Evolutionary conservation across 768 basidiomycete species (phyloP).

Genomic region (Boletellus ananiceps): DNA sequence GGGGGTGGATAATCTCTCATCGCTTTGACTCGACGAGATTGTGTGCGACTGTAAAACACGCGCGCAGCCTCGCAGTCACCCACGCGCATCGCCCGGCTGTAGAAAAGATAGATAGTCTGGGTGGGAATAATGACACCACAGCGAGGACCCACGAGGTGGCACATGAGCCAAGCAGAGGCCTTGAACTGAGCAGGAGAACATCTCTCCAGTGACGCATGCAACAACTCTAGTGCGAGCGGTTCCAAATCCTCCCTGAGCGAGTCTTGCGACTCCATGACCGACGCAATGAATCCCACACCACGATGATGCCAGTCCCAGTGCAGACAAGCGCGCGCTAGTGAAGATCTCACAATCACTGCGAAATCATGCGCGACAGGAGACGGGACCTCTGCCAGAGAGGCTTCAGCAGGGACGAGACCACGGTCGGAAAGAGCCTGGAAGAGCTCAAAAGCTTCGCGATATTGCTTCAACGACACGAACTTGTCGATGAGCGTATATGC

Average conservation of each 20-base stretch:
- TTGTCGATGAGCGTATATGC: constrained; percentile 43
- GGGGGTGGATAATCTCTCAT: constrained; percentile 49
- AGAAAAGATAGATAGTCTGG: constrained; percentile 44
- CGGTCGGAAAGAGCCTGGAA: constrained; percentile 46
- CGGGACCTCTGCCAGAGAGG: constrained; percentile 37
- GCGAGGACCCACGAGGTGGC: constrained; percentile 29
- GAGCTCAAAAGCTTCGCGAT: constrained; percentile 39
- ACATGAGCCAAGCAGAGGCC: constrained; percentile 41
- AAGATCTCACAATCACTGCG: constrained; percentile 43
- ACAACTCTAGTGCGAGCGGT: constrained; percentile 39
- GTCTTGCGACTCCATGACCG: constrained; percentile 24
- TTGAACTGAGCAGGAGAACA: constrained; percentile 35
- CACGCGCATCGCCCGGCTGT: constrained; percentile 34
- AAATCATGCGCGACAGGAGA: constrained; percentile 35
- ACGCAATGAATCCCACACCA: constrained; percentile 38
- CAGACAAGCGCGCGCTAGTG: constrained; percentile 48
- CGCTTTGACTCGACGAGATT: constrained; percentile 27
- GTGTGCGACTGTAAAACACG: constrained; percentile 45
- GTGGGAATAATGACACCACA: constrained; percentile 37
- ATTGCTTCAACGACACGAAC: constrained; percentile 34
- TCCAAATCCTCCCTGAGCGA: constrained; percentile 22
- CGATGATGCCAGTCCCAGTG: constrained; percentile 50
- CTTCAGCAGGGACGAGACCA: constrained; percentile 44
- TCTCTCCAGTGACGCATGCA: constrained; percentile 39
- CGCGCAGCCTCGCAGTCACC: constrained; percentile 35